phyloP scores from a whole-genome alignment of 108 stramenopile genomes.

The Schizochytrium sp. region DNA sequence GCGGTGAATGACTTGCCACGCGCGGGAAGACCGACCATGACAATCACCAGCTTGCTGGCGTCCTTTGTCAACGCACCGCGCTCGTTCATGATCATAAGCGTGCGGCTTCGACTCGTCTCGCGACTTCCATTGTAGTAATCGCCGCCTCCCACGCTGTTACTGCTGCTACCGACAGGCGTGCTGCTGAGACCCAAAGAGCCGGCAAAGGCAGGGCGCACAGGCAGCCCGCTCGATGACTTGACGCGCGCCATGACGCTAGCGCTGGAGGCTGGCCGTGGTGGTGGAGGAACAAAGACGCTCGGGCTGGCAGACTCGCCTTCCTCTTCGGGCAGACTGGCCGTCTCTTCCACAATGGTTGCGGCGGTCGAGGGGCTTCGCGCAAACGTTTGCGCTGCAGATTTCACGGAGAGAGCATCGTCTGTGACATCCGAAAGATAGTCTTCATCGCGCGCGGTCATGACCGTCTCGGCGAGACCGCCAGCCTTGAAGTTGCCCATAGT shows the following conservation, averaged over 20 bases:
- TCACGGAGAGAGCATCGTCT: neutral
- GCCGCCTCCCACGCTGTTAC: neutral
- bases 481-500: neutral
- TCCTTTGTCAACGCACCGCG: neutral
- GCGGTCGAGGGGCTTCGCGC: neutral
- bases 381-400: neutral
- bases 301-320: neutral
- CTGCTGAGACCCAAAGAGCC: neutral
- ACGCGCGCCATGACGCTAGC: neutral
- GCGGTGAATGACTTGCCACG: slow-evolving; percentile 82
- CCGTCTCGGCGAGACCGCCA: neutral
- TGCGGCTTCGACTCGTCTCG: neutral
- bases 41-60: neutral
- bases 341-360: neutral
- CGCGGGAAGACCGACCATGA: slow-evolving; percentile 71
- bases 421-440: neutral
- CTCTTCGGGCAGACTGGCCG: neutral
- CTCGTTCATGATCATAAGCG: slow-evolving; percentile 8
- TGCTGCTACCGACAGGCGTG: neutral
- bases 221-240: neutral
- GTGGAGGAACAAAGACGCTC: neutral
- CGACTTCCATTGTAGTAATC: neutral
- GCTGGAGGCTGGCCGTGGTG: neutral
- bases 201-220: neutral
- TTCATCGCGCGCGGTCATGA: neutral